phyloP scores from a whole-genome alignment of 2,329 filamentous ascomycete genomes.

The Hymenoscyphus fraxineus region DNA sequence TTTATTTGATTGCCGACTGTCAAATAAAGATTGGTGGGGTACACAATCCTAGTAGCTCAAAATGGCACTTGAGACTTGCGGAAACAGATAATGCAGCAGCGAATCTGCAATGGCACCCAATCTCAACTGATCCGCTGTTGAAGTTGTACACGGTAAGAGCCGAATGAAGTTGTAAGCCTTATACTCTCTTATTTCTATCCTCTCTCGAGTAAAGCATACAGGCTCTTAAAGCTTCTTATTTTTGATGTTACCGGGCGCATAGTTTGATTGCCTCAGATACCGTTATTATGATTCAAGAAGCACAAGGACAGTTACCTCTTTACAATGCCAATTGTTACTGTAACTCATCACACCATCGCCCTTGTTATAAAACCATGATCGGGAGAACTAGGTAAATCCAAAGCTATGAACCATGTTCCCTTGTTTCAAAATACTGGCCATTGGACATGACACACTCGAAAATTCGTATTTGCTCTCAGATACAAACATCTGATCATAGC shows the following conservation, averaged over 20 bases:
- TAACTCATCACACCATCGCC: neutral
- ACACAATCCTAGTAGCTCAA: neutral
- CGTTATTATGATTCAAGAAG: neutral
- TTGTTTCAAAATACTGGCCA: neutral
- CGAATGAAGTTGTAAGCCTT: neutral
- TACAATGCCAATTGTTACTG: neutral
- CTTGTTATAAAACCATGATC: neutral
- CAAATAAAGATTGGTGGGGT: neutral
- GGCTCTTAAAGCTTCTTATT: neutral
- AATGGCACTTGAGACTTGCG: neutral
- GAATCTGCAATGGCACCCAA: neutral
- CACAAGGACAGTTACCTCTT: neutral
- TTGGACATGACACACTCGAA: neutral
- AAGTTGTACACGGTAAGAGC: neutral
- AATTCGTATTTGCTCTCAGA: too few relatives aligned
- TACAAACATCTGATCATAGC: too few relatives aligned
- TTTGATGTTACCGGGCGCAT: neutral
- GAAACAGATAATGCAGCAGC: neutral
- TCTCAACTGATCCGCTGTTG: neutral
- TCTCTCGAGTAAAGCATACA: neutral
- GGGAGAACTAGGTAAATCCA: neutral
- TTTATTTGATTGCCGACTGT: neutral
- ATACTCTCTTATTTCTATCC: neutral
- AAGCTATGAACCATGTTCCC: neutral
- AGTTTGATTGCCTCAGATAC: neutral